These are phyloP conservation scores for Neurospora sp. DNA, from an alignment of 2,329 filamentous ascomycete genomes.

Conservation along the genomic window DNA sequence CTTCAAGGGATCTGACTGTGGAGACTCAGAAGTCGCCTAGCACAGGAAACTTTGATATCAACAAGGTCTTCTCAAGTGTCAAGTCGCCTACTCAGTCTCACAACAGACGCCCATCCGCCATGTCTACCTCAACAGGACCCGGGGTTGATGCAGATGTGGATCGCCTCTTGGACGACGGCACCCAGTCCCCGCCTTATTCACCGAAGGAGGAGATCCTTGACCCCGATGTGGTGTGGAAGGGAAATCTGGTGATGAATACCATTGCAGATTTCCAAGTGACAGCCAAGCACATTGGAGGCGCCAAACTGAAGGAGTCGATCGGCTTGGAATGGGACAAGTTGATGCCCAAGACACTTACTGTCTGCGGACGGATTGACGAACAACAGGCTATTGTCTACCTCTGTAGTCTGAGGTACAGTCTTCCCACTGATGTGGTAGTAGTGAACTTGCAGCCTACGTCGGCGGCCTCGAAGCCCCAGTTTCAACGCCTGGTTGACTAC, in stretches of 20 bases:
- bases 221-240: constrained; percentile 68
- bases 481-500: constrained; percentile 76
- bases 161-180: constrained; percentile 72
- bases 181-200: constrained; percentile 73
- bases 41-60: constrained; percentile 65
- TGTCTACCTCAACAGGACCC: constrained; percentile 39
- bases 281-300: constrained; percentile 79
- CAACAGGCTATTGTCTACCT: constrained; percentile 84
- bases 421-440: constrained; percentile 75
- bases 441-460: constrained; percentile 60
- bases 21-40: constrained; percentile 46
- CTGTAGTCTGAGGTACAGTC: constrained; percentile 73
- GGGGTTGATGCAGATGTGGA: constrained; percentile 84
- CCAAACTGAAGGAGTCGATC: constrained; percentile 57
- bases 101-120: constrained; percentile 37
- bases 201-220: constrained; percentile 62
- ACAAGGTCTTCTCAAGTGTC: constrained; percentile 75
- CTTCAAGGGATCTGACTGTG: constrained; percentile 27
- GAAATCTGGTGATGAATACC: constrained; percentile 64
- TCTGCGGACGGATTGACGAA: constrained; percentile 73
- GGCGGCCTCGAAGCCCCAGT: constrained; percentile 49
- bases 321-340: constrained; percentile 58
- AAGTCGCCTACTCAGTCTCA: constrained; percentile 56
- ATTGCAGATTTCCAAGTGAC: constrained; percentile 66
- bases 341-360: constrained; percentile 58